These are phyloP conservation scores for Talaromyces piceae DNA, from an alignment of 2,329 filamentous ascomycete genomes.

Conservation along the genomic window DNA sequence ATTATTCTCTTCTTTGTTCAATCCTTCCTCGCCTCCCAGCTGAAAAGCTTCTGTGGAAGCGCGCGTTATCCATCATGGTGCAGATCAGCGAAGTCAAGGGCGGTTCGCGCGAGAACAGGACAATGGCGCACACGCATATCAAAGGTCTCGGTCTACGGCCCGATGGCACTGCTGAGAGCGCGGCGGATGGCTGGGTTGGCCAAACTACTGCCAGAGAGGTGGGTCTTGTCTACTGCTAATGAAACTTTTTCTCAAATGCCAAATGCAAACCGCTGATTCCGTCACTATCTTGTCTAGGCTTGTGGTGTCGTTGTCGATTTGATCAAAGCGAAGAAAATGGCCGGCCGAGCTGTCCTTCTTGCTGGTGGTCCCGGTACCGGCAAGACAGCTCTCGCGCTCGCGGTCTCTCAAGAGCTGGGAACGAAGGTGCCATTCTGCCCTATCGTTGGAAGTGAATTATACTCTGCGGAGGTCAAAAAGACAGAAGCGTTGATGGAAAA, in stretches of 20 bases:
- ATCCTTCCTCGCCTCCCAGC: neutral
- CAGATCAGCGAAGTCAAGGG: conserved; percentile 92
- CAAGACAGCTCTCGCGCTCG: conserved; percentile 92
- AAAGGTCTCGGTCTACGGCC: conserved; percentile 80
- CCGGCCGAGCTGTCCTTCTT: conserved; percentile 83
- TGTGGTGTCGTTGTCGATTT: conserved; percentile 94
- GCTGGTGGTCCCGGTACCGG: conserved; percentile 93
- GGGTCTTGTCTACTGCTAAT: conserved; percentile 19
- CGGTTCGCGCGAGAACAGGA: conserved; percentile 90
- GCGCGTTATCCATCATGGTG: conserved; percentile 53
- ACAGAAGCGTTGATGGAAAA: conserved; percentile 99
- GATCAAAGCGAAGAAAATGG: conserved; percentile 95
- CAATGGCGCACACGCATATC: conserved; percentile 95
- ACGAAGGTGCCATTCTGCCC: conserved; percentile 98
- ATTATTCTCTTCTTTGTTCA: neutral
- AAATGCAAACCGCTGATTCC: conserved; percentile 4
- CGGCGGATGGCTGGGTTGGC: conserved; percentile 79
- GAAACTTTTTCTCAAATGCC: neutral
- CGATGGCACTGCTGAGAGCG: conserved; percentile 77
- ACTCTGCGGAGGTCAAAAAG: conserved; percentile 98
- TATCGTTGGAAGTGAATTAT: conserved; percentile 96
- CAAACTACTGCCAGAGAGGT: conserved; percentile 85
- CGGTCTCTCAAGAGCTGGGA: conserved; percentile 92
- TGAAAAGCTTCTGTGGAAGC: conserved; percentile 20
- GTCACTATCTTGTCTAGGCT: conserved; percentile 51